Base-by-base conservation (phyloP, 352 stramenopile species). In the Phytophthora meadii region DNA sequence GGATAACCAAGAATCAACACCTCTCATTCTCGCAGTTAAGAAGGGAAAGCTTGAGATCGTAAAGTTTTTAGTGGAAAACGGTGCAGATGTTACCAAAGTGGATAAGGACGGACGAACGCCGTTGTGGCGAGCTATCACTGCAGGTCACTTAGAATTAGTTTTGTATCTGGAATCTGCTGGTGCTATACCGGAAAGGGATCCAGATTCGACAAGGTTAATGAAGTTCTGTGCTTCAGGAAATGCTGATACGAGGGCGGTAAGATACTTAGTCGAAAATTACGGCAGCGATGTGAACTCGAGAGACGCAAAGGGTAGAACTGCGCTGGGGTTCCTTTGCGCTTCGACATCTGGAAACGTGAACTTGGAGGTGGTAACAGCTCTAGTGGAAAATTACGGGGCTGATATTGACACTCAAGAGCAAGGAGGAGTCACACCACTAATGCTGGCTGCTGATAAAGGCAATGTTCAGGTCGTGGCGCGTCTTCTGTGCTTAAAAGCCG, bases 351-450 rank as follows among this genome's bases (percentile, higher is more conserved):
- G 15, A 4, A 17, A 1, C 10, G 28, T 28, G 2, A 32, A 51
- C 11, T 9, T 10, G n/a, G 28, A 52, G 10, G 12, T 19, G n/a
- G 1, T 64, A 17, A 64, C 14, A 5, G 4, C 51, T 1, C 17
- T 56, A 3, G 55, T 50, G n/a, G 27, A 39, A 37, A n/a, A 64
- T 4, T 56, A 41, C 8, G 46, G 37, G 7, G 44, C 45, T 17
- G 25, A 56, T 25, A 19, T 51, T 5, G 50, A 64, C 42, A 34
- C 8, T 14, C 12, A 28, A 37, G 25, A 49, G 3, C 22, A 37
- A 9, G 0, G 4, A 25, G 54, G 54, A 37, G 11, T 4, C 11
- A 53, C 54, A 1, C 14, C 41, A 6, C 12, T 61, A 10, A 53
- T 61, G n/a, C 11, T 59, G 15, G 25, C 37, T 1, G 37, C 51